phyloP scores from a whole-genome alignment of 129 eudicot species.

The Pulicaria dysenterica region DNA sequence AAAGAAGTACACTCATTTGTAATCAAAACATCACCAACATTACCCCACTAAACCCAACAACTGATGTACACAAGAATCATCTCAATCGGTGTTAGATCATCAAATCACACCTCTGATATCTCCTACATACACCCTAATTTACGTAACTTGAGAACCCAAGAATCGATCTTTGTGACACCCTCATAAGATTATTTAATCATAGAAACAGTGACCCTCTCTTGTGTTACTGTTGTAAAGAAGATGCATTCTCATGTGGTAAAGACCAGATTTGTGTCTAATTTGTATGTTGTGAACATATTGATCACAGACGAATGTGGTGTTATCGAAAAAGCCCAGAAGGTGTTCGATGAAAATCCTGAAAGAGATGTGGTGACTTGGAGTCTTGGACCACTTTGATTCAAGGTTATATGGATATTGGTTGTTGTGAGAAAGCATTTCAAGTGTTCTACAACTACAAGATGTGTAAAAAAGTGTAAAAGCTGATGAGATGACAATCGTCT shows the following conservation, averaged over 20 bases:
- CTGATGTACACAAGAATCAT: constrained; percentile 39
- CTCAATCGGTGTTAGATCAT: constrained; percentile 18
- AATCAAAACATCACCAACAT: constrained; percentile 32
- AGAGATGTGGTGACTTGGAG: constrained; percentile 56
- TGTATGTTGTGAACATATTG: constrained; percentile 47
- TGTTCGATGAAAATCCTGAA: constrained; percentile 42
- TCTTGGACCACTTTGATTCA: constrained; percentile 57
- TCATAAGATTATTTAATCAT: constrained; percentile 19
- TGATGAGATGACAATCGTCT: too few relatives aligned
- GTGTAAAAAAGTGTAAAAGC: too few relatives aligned
- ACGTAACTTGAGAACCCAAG: constrained; percentile 30
- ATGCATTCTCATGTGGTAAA: constrained; percentile 43
- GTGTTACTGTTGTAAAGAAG: constrained; percentile 17
- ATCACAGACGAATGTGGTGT: constrained; percentile 36
- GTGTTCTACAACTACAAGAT: constrained; percentile 37
- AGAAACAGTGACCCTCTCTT: neutral
- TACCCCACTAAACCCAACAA: constrained; percentile 14
- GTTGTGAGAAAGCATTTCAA: constrained; percentile 34
- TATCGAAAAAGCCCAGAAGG: constrained; percentile 31
- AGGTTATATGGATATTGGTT: constrained; percentile 43
- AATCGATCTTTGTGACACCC: constrained; percentile 33
- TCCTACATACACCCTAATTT: constrained; percentile 38
- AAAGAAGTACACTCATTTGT: constrained; percentile 42
- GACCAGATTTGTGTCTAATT: constrained; percentile 41
- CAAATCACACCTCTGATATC: constrained; percentile 22